phyloP scores from a whole-genome alignment of 768 basidiomycete species.

The Sporobolomyces roseus region DNA sequence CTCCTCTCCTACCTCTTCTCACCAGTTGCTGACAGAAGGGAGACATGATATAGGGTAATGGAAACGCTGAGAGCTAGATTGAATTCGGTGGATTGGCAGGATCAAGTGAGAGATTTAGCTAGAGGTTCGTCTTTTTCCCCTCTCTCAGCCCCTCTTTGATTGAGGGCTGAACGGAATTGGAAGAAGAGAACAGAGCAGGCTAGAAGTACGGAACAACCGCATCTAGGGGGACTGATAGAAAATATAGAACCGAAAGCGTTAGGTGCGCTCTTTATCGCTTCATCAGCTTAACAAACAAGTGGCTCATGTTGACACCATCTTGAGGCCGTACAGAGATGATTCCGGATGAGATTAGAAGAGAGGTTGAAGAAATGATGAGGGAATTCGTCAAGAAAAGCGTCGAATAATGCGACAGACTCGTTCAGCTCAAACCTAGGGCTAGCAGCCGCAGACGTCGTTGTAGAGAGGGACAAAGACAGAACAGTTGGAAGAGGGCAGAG shows the following conservation, averaged over 20 bases:
- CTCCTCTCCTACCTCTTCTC: not conserved
- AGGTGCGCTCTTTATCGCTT: slow-evolving; percentile 2
- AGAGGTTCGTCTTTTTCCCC: slow-evolving; percentile 17
- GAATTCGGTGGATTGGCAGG: slow-evolving; percentile 73
- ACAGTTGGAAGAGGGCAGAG: too few species aligned
- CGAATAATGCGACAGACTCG: slow-evolving; percentile 5
- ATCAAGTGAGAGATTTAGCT: slow-evolving; percentile 71
- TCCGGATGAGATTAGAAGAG: slow-evolving; percentile 18
- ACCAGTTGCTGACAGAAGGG: too few species aligned
- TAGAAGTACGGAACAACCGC: slow-evolving; percentile 71
- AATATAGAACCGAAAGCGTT: slow-evolving; percentile 75
- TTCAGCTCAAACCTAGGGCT: too few species aligned
- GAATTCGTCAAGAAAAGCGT: slow-evolving; percentile 39
- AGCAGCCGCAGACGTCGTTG: too few species aligned
- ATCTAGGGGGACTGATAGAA: slow-evolving; percentile 82
- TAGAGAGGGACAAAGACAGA: too few species aligned
- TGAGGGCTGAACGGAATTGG: not conserved
- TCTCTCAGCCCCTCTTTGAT: not conserved
- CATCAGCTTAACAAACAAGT: too few species aligned
- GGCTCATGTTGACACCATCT: too few species aligned
- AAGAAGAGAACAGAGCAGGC: slow-evolving; percentile 59
- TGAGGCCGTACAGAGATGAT: slow-evolving; percentile 20
- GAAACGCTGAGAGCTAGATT: slow-evolving; percentile 90
- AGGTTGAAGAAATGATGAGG: slow-evolving; percentile 35
- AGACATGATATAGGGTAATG: slow-evolving; percentile 14